These are phyloP conservation scores for Juncus inflexus DNA, from an alignment of 176 grass and related monocot genomes.

Conservation along the genomic window DNA sequence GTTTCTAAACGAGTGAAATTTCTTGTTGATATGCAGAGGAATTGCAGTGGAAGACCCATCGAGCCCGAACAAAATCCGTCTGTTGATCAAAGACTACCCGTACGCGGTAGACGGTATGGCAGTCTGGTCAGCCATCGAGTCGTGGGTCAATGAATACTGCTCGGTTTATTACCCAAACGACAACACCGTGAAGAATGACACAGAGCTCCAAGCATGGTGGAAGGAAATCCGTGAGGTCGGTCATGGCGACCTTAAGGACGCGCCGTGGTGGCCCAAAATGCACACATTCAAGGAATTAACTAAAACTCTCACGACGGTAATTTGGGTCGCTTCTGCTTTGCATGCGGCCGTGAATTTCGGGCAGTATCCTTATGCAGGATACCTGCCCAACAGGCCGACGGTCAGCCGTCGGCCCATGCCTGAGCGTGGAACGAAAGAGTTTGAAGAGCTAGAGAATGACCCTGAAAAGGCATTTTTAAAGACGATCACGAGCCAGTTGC, in stretches of 20 bases:
- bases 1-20: neutral
- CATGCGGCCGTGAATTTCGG: conserved; percentile 84
- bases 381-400: conserved; percentile 68
- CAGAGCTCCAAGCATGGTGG: conserved; percentile 80
- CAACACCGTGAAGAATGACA: conserved; percentile 30
- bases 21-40: conserved; percentile 32
- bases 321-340: conserved; percentile 71
- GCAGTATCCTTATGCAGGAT: conserved; percentile 68
- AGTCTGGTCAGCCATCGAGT: conserved; percentile 66
- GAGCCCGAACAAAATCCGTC: conserved; percentile 39
- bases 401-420: conserved; percentile 60
- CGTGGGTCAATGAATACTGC: conserved; percentile 60
- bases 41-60: conserved; percentile 37
- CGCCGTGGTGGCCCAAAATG: conserved; percentile 74
- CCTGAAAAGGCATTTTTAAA: conserved; percentile 51
- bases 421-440: conserved; percentile 18
- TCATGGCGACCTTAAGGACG: conserved; percentile 63
- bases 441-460: conserved; percentile 32
- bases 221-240: conserved; percentile 70
- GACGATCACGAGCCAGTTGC: conserved; percentile 72
- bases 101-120: conserved; percentile 59
- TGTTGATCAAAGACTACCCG: conserved; percentile 81
- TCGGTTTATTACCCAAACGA: conserved; percentile 53
- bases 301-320: conserved; percentile 60
- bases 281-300: conserved; percentile 47